Evolutionary conservation across 75 land plant species (phyloP).

Genomic region (Ceratopteris richardii): DNA sequence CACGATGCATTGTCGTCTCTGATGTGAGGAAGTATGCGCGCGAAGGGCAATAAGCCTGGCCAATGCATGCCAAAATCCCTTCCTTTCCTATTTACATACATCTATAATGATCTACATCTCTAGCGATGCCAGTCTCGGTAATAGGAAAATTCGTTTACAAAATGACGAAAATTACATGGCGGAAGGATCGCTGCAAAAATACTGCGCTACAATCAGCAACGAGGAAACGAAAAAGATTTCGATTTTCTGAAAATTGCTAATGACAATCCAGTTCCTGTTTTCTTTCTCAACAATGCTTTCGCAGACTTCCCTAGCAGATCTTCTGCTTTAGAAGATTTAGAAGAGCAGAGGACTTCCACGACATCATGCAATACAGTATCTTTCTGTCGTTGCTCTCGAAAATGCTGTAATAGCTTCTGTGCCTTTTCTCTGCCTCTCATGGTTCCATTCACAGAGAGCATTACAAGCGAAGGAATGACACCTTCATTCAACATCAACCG

Average conservation of each 20-base stretch:
- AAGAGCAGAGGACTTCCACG: neutral
- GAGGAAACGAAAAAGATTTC: neutral
- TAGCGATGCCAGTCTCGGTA: no score
- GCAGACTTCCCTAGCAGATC: neutral
- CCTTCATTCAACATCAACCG: constrained; percentile 79
- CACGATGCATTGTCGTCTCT: no score
- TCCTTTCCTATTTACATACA: no score
- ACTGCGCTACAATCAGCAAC: neutral
- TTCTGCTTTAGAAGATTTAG: no score
- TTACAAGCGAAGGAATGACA: constrained; percentile 72
- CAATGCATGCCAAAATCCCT: no score
- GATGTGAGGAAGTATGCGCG: no score
- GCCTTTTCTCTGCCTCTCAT: constrained; percentile 71
- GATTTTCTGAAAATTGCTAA: neutral
- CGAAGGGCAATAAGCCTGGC: no score
- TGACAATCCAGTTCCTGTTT: neutral
- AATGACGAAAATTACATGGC: neutral
- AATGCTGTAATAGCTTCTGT: constrained; percentile 72
- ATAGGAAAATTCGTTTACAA: neutral
- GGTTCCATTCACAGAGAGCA: constrained; percentile 72
- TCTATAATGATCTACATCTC: no score
- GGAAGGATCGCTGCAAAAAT: neutral
- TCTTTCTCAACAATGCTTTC: neutral
- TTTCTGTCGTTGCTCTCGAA: constrained; percentile 67
- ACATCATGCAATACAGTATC: constrained; percentile 24